phyloP scores from a whole-genome alignment of 495 filamentous ascomycete species.

The Lasiosphaeria ovina region DNA sequence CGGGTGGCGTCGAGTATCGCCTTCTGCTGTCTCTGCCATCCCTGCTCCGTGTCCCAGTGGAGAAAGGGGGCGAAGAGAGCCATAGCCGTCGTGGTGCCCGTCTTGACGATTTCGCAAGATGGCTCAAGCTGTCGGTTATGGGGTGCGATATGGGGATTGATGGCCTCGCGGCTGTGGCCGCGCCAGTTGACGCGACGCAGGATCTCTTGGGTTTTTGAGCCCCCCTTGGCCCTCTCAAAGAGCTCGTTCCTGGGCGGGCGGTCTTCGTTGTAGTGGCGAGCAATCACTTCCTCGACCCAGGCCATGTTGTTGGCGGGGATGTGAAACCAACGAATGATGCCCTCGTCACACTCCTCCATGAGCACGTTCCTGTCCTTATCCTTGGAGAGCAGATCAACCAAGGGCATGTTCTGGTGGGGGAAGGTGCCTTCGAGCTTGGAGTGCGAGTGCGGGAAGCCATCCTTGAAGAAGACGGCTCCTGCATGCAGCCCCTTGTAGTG shows the following conservation, averaged over 20 bases:
- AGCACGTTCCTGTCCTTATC: conserved; percentile 11
- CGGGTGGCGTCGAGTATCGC: conserved; percentile 14
- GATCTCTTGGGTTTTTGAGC: conserved; percentile 17
- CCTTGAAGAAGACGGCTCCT: conserved; percentile 15
- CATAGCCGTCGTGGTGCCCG: neutral
- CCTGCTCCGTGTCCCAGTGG: conserved; percentile 18
- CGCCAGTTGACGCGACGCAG: conserved; percentile 17
- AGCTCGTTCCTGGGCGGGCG: conserved; percentile 14
- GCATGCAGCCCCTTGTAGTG: conserved; percentile 16
- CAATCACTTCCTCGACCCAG: conserved; percentile 19
- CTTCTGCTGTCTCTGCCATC: conserved; percentile 12
- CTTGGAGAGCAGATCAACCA: conserved; percentile 15
- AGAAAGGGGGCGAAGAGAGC: conserved; percentile 12
- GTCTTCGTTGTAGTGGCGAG: conserved; percentile 18
- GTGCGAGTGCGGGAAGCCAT: conserved; percentile 10
- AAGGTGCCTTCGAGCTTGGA: conserved; percentile 14
- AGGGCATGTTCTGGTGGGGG: conserved; percentile 14
- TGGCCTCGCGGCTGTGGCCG: conserved; percentile 13
- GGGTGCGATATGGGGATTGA: conserved; percentile 11
- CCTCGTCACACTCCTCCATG: conserved; percentile 13
- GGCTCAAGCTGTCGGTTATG: conserved; percentile 14
- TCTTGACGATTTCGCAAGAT: conserved; percentile 14
- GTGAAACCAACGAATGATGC: conserved; percentile 17
- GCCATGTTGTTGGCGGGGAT: conserved; percentile 16
- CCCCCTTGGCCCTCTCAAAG: conserved; percentile 13